These are phyloP conservation scores for Stephania yunnanensis DNA, from an alignment of 164 flowering plant species.

Conservation along the genomic window DNA sequence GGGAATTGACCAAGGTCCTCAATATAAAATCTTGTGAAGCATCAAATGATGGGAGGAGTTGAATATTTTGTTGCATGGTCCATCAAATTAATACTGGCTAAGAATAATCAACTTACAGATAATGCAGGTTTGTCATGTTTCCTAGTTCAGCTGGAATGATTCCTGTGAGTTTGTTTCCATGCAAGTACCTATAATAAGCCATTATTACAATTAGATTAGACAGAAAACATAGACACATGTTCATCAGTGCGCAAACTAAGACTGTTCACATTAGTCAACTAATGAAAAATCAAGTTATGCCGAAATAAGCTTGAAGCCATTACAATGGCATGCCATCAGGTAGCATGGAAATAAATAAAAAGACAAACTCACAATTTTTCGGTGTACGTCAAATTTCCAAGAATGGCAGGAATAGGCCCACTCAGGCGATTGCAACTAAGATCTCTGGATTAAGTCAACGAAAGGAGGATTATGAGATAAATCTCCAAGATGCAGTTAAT, in stretches of 20 bases:
- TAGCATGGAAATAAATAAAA: not conserved
- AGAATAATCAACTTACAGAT: conserved; percentile 45
- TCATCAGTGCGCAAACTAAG: not conserved
- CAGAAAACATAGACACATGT: not conserved
- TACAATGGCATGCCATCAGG: not conserved
- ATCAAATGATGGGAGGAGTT: not conserved
- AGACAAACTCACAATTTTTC: conserved; percentile 64
- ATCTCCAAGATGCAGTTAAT: not conserved
- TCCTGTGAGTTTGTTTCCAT: conserved; percentile 79
- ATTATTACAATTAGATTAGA: not conserved
- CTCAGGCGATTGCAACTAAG: conserved; percentile 71
- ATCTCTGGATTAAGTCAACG: conserved; percentile 46
- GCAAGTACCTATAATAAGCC: conserved; percentile 58
- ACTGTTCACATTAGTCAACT: not conserved
- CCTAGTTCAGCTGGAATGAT: conserved; percentile 90
- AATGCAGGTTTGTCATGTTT: conserved; percentile 92
- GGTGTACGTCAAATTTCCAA: conserved; percentile 74
- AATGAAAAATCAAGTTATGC: not conserved
- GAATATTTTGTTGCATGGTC: not conserved
- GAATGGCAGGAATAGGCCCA: conserved; percentile 82
- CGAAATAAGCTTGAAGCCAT: not conserved
- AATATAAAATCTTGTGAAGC: not conserved
- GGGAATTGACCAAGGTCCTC: not conserved
- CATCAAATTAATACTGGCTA: not conserved
- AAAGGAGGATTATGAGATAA: not conserved